Conservation (phyloP, 1,284 basidiomycete species). For the Ustilago sp. region DNA sequence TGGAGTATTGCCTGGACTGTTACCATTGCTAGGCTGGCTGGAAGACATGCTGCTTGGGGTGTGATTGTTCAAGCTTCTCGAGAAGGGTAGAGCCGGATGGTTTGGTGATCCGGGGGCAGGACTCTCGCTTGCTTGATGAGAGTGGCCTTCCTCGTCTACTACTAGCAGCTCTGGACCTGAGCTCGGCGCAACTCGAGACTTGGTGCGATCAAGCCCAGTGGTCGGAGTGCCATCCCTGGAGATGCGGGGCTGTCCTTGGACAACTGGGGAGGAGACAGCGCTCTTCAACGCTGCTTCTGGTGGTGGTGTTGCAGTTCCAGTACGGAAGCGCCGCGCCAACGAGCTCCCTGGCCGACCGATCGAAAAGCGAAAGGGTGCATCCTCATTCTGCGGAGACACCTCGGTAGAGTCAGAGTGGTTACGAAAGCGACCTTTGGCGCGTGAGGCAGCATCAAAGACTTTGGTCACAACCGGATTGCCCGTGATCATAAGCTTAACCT, state of each 20-base stretch:
- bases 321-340: slow-evolving; percentile 27
- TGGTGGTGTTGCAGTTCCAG: slow-evolving; percentile 23
- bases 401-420: slow-evolving; percentile 27
- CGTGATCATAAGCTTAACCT: slow-evolving; percentile 58
- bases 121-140: slow-evolving; percentile 12
- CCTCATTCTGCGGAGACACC: slow-evolving; percentile 27
- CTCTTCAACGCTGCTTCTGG: slow-evolving; percentile 8
- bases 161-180: slow-evolving; percentile 32
- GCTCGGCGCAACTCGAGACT: slow-evolving; percentile 9
- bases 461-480: slow-evolving; percentile 52
- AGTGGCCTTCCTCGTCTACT: slow-evolving; percentile 50
- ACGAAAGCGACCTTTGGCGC: slow-evolving; percentile 28
- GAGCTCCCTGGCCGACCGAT: slow-evolving; percentile 29
- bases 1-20: slow-evolving; percentile 10
- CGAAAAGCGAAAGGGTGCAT: slow-evolving; percentile 30
- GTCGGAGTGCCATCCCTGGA: slow-evolving; percentile 9
- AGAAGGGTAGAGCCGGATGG: slow-evolving; percentile 13
- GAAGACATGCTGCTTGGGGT: slow-evolving; percentile 35
- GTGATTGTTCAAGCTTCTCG: slow-evolving; percentile 30
- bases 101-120: neutral
- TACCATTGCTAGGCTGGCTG: slow-evolving; percentile 4
- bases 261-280: slow-evolving; percentile 12
- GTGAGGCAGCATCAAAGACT: slow-evolving; percentile 25
- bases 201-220: slow-evolving; percentile 9
- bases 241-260: slow-evolving; percentile 6